phyloP scores from a whole-genome alignment of 2,329 filamentous ascomycete genomes.

The Lecanoromycetidae sp. region DNA sequence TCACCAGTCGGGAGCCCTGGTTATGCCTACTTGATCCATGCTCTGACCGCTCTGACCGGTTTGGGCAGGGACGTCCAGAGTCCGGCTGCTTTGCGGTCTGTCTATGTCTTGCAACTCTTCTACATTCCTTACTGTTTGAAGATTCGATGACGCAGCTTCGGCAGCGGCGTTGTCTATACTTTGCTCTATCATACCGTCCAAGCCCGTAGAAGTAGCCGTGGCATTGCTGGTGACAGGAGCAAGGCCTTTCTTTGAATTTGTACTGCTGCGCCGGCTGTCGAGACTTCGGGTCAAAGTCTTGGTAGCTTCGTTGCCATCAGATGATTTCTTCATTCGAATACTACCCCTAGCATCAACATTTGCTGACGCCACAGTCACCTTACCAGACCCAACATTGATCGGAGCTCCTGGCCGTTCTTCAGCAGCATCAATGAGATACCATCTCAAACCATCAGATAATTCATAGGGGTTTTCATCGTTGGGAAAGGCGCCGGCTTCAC shows the following conservation, averaged over 20 bases:
- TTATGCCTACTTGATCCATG: slow-evolving; percentile 11
- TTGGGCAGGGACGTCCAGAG: background rate
- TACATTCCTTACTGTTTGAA: background rate
- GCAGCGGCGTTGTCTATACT: slow-evolving; percentile 6
- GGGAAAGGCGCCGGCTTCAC: slow-evolving; percentile 43
- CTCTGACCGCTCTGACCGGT: background rate
- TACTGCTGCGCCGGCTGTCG: slow-evolving; percentile 81
- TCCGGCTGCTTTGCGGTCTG: slow-evolving; percentile 6
- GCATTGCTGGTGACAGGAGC: slow-evolving; percentile 1
- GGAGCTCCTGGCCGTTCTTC: slow-evolving; percentile 84
- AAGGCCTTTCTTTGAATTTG: slow-evolving; percentile 62
- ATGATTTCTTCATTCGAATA: slow-evolving; percentile 33
- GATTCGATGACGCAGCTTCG: background rate
- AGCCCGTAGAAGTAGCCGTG: background rate
- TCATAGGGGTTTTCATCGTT: slow-evolving; percentile 97
- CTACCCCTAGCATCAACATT: slow-evolving; percentile 75
- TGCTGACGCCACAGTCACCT: slow-evolving; percentile 80
- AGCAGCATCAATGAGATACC: slow-evolving; percentile 87
- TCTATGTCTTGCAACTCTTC: background rate
- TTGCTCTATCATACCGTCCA: slow-evolving; percentile 9
- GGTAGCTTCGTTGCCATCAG: slow-evolving; percentile 44
- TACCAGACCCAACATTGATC: slow-evolving; percentile 80
- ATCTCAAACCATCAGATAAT: slow-evolving; percentile 82
- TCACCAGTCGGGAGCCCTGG: slow-evolving; percentile 3
- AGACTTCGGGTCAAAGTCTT: slow-evolving; percentile 76